Percentiles rank a stretch among this genome's conserved stretches.
These are phyloP conservation scores for Solidago caesia DNA, from an alignment of 129 eudicot genomes.

Conservation along the genomic window DNA sequence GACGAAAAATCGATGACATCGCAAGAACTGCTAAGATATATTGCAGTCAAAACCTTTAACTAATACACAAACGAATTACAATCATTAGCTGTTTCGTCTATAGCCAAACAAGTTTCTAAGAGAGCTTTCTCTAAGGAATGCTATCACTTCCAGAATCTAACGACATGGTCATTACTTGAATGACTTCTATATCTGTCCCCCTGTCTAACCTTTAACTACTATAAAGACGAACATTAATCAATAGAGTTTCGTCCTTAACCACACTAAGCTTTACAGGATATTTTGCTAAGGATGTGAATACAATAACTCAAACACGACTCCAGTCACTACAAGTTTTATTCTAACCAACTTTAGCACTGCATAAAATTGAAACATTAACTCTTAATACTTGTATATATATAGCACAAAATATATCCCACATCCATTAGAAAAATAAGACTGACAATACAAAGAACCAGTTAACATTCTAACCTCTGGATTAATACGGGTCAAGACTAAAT, in stretches of 20 bases:
- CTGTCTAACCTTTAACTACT: conserved; percentile 13
- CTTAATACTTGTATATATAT: conserved; percentile 11
- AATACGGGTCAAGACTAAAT: conserved; percentile 82
- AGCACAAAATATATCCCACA: not conserved
- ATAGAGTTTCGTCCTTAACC: conserved; percentile 24
- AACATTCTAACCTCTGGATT: conserved; percentile 83
- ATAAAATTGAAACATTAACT: not conserved
- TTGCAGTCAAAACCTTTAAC: conserved; percentile 18
- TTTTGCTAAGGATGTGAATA: conserved; percentile 4
- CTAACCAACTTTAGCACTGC: conserved; percentile 17
- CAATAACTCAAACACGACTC: conserved; percentile 2
- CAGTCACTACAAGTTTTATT: not conserved
- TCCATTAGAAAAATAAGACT: conserved; percentile 1
- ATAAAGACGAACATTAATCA: conserved; percentile 15
- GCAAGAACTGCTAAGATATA: conserved; percentile 1
- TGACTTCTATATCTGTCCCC: not conserved
- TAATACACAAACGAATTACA: conserved; percentile 11
- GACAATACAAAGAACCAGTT: conserved; percentile 5
- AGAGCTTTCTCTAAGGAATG: conserved; percentile 16
- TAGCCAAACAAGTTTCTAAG: conserved; percentile 13
- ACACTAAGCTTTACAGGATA: conserved; percentile 6
- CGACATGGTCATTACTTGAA: conserved; percentile 8
- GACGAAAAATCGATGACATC: conserved; percentile 13
- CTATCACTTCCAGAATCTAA: not conserved
- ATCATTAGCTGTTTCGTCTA: conserved; percentile 11